These are phyloP conservation scores for Coemansia sp. DNA, from an alignment of 371 early-diverging fungal genomes.

Conservation along the genomic window DNA sequence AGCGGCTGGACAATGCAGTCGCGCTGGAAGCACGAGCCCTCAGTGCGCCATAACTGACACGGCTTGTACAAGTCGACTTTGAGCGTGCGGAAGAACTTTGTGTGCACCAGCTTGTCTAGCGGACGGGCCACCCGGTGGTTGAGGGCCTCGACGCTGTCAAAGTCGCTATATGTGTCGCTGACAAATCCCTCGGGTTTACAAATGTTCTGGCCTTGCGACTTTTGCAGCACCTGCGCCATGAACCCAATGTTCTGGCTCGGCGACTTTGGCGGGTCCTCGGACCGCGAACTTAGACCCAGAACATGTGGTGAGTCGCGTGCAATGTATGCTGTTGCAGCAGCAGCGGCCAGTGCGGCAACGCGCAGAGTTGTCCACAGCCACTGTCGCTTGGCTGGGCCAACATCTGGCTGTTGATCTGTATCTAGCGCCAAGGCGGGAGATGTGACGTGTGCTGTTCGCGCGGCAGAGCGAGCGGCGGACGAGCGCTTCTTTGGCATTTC, in stretches of 20 bases:
- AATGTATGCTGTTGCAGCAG: conserved; percentile 40
- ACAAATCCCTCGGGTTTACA: conserved; percentile 57
- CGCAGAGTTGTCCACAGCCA: conserved; percentile 41
- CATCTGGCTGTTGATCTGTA: neutral
- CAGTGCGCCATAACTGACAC: conserved; percentile 90
- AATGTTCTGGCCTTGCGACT: conserved; percentile 52
- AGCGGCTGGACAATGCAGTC: conserved; percentile 85
- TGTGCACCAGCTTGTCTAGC: conserved; percentile 71
- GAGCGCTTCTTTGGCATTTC: conserved; percentile 32
- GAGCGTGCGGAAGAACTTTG: conserved; percentile 85
- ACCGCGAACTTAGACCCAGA: conserved; percentile 23
- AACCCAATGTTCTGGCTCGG: conserved; percentile 50
- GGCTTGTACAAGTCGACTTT: conserved; percentile 86
- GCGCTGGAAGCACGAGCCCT: conserved; percentile 75
- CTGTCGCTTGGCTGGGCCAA: conserved; percentile 7
- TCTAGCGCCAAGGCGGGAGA: neutral
- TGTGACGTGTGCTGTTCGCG: neutral
- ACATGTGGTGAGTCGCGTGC: conserved; percentile 43
- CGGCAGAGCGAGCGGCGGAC: conserved; percentile 7
- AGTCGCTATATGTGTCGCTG: conserved; percentile 81
- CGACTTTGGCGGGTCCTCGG: conserved; percentile 1
- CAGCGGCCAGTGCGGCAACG: conserved; percentile 32
- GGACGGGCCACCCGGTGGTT: conserved; percentile 65
- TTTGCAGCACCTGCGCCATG: conserved; percentile 53
- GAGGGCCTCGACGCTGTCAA: conserved; percentile 72